Evolutionary conservation across 305 asterid genomes (phyloP), one percentile per base, ranked within the genome.

Genomic region (Plantago lanceolata): DNA sequence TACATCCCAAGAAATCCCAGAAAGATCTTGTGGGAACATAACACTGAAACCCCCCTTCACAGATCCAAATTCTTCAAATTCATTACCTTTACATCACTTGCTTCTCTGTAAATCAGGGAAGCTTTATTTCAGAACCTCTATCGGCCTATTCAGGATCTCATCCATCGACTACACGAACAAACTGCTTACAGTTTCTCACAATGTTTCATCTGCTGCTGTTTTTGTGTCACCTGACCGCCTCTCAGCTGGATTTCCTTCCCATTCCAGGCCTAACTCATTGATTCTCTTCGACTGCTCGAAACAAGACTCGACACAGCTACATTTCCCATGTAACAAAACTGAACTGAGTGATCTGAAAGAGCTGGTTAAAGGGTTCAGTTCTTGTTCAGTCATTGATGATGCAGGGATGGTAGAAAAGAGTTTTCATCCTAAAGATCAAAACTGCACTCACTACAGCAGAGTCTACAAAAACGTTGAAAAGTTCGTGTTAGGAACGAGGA

Each of bases 41-140:
- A 70, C 47, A 53, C 61, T 79, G 44, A 64, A 72, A 68, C 31
- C 68, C 24, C 78, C 82, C 31, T 70, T 78, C 62, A 18, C 51
- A 6, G 50, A 29, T 21, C 67, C 70, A 19, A 0, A 37, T 0
- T 45, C 78, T 15, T 66, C 70, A 19, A 0, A 37, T 0, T 45
- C 78, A 12, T 66, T 76, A n/a, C 65, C 68, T 18, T 48, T 78
- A 48, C 75, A 59, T 37, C 68, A 53, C 57, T 57, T 76, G 61
- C 67, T 80, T 57, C 74, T 75, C 66, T 85, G 92, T 79, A 80
- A 79, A 75, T 81, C 82, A 18, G 57, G 70, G 6, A 73, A 59
- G 48, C 65, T 82, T 8, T 82, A 82, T 54, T 74, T 72, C 24
- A 74, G 84, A 51, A 79, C 88, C 24, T 26, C 86, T 8, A 20